Base-by-base conservation (phyloP, 108 stramenopile species). In the Cyclotella atomus region DNA sequence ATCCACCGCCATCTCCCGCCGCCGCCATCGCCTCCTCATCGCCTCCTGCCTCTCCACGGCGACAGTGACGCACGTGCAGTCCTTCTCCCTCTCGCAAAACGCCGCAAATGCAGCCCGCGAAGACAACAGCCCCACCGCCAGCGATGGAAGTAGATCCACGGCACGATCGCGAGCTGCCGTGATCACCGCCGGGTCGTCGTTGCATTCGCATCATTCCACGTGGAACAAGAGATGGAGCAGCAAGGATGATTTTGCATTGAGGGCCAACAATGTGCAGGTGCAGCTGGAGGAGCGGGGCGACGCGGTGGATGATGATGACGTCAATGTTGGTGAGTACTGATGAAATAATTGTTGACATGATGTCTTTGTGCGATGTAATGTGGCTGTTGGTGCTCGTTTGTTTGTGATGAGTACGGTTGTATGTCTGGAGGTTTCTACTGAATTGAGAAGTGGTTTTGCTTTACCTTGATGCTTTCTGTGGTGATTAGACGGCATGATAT, bases 231-330 rank as follows among this genome's bases (percentile, higher is more conserved):
- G 1, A 9, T 23, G 4, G 4, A n/a, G n/a, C n/a, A 52, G 20
- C 52, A 52, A 52, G 52, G 52, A 52, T 5, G 52, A 52, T 23
- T 52, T 52, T 23, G 52, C 52, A 3, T 23, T 52, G 52, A 52
- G 52, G 21, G 38, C 38, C 38, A 12, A 9, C 38, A 41, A 52
- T 52, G 52, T 23, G 20, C n/a, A 23, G 20, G 12, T 10, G 52
- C 52, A 5, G 12, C 2, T 10, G 2, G 20, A 19, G 24, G 52
- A n/a, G 23, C 5, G 21, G 24, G 21, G 52, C n/a, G 9, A 3
- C 2, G 12, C 9, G 23, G 0, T 23, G 2, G 3, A 23, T 10
- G 1, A 2, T 23, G 23, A 23, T 2, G 9, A 23, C 20, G 24
- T 52, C 52, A 3, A 52, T 52, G 52, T 23, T 23, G 21, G 1